Percentiles rank a stretch among this genome's conserved stretches.
These are phyloP conservation scores for Populus pruinosa DNA, from an alignment of 345 rosid genomes.

Conservation along the genomic window DNA sequence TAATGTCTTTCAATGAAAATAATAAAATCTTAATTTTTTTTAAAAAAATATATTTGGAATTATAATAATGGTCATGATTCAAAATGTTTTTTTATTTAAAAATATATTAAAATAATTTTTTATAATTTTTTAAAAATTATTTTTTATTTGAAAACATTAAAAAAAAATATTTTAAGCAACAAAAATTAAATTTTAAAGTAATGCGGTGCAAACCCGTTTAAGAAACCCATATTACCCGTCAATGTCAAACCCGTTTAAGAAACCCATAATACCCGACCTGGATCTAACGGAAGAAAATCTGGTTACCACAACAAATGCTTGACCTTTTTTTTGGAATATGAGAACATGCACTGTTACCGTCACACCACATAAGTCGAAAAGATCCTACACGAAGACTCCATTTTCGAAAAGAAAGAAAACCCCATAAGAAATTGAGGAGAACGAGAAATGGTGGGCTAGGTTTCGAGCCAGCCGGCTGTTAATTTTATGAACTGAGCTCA, in stretches of 20 bases:
- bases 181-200: too few species aligned
- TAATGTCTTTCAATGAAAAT: constrained; percentile 8
- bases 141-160: too few species aligned
- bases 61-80: too few species aligned
- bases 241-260: constrained; percentile 30
- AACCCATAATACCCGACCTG: constrained; percentile 17
- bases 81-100: too few species aligned
- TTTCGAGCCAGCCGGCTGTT: constrained; percentile 58
- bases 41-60: too few species aligned
- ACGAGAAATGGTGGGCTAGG: constrained; percentile 66
- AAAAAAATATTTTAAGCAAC: too few species aligned
- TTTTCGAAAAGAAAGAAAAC: constrained; percentile 64
- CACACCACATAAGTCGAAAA: constrained; percentile 76
- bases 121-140: too few species aligned
- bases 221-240: constrained; percentile 34
- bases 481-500: constrained; percentile 59
- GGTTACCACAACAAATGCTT: constrained; percentile 39
- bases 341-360: constrained; percentile 67
- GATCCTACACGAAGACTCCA: constrained; percentile 53
- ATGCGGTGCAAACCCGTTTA: constrained; percentile 18
- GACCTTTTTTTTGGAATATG: constrained; percentile 79
- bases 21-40: background rate
- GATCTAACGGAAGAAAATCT: constrained; percentile 27
- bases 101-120: too few species aligned
- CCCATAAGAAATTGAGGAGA: constrained; percentile 56